Percentiles rank a stretch among this genome's conserved stretches.
Conservation (phyloP, 441 rosid species). For the Sinapis alba region DNA sequence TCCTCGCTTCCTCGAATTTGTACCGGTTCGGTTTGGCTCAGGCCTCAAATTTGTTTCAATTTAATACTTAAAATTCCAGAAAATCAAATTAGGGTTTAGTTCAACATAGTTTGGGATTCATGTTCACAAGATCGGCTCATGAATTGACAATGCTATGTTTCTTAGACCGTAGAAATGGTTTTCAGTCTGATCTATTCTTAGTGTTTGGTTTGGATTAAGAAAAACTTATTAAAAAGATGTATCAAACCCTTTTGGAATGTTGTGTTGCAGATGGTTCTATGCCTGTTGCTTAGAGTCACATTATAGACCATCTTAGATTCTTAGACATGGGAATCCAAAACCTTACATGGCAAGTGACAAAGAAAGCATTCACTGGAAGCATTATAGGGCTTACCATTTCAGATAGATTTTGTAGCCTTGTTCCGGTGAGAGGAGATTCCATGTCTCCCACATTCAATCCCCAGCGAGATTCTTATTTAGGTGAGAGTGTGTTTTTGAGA, state of each 20-base stretch:
- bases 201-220: neutral
- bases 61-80: neutral
- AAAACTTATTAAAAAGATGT: neutral
- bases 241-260: neutral
- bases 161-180: neutral
- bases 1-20: neutral
- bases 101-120: neutral
- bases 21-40: conserved; percentile 8
- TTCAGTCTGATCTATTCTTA: neutral
- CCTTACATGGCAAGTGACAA: conserved; percentile 32
- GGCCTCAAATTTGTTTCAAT: neutral
- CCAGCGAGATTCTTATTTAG: conserved; percentile 29
- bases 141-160: conserved; percentile 5
- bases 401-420: conserved; percentile 42
- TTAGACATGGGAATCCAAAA: conserved; percentile 37
- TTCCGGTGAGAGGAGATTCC: conserved; percentile 42
- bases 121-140: neutral
- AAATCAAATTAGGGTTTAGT: neutral
- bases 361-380: conserved; percentile 40
- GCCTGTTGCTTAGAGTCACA: neutral
- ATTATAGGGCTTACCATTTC: conserved; percentile 42
- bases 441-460: conserved; percentile 47
- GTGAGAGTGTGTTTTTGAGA: neutral
- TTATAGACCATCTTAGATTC: conserved; percentile 27
- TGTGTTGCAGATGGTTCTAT: conserved; percentile 36